Evolutionary conservation across 2,329 filamentous ascomycete species (phyloP).

Genomic region (Karstenula rhodostoma): DNA sequence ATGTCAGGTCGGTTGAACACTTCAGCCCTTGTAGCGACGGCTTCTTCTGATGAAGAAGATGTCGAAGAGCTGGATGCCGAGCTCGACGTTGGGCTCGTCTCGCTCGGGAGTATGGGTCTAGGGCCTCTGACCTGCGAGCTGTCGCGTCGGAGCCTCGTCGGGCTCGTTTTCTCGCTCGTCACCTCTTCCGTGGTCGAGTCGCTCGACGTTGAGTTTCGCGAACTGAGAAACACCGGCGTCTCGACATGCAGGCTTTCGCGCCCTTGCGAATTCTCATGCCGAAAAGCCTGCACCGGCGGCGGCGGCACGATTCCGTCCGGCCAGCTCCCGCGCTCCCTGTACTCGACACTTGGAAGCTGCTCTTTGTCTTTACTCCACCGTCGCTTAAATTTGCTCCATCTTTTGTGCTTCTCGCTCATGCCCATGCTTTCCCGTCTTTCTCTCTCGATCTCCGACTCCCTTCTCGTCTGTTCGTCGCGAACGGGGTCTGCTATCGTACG

Average conservation of each 20-base stretch:
- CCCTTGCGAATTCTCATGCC: neutral
- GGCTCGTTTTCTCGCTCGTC: conserved; percentile 4
- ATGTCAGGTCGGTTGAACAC: neutral
- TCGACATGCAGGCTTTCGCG: conserved; percentile 10
- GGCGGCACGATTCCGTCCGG: conserved; percentile 28
- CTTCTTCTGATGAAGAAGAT: neutral
- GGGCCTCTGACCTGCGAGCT: neutral
- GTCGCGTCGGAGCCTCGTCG: neutral
- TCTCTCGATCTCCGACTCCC: conserved; percentile 34
- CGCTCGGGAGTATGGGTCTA: neutral
- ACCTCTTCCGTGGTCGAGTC: neutral
- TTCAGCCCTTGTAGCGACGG: neutral
- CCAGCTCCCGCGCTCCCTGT: conserved; percentile 43
- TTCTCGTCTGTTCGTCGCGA: conserved; percentile 40
- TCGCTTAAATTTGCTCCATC: conserved; percentile 35
- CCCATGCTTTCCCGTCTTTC: conserved; percentile 30
- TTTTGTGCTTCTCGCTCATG: conserved; percentile 24
- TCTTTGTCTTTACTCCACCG: conserved; percentile 31
- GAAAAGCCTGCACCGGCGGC: neutral
- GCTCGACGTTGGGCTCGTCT: neutral
- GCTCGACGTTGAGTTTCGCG: neutral
- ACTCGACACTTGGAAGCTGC: conserved; percentile 38
- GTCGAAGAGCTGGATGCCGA: neutral
- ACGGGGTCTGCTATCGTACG: conserved; percentile 61
- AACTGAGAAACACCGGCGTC: conserved; percentile 10